A percentile compares a stretch with the other conserved stretches of the same genome.
phyloP scores from a whole-genome alignment of 1,284 basidiomycete genomes.

The Papiliotrema fonsecae region DNA sequence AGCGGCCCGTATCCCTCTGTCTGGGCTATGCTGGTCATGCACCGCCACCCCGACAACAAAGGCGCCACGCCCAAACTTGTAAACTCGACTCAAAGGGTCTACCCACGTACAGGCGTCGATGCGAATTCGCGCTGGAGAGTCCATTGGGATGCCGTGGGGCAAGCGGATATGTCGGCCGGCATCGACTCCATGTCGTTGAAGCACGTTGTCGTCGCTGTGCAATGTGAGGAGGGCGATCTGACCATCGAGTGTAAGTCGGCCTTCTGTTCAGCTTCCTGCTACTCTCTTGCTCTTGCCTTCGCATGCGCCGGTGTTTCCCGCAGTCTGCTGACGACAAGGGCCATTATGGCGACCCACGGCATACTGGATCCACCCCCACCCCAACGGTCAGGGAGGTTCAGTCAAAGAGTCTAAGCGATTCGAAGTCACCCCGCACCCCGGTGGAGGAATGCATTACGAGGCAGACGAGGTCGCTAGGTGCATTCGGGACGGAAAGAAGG shows the following conservation, averaged over 20 bases:
- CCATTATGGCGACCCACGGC: slow-evolving; percentile 29
- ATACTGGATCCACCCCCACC: slow-evolving; percentile 50
- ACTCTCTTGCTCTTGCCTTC: not conserved
- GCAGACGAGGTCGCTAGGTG: slow-evolving; percentile 70
- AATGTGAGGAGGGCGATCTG: slow-evolving; percentile 39
- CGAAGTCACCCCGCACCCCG: slow-evolving; percentile 55
- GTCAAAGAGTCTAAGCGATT: slow-evolving; percentile 40
- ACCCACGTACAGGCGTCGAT: slow-evolving; percentile 73
- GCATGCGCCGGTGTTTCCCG: not conserved
- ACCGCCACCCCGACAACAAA: slow-evolving; percentile 67
- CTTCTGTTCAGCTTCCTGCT: too few relatives aligned
- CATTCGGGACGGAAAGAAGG: slow-evolving; percentile 66
- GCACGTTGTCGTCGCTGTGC: slow-evolving; percentile 27
- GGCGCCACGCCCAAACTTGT: slow-evolving; percentile 53
- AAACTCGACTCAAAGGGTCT: slow-evolving; percentile 46
- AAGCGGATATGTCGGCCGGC: slow-evolving; percentile 31
- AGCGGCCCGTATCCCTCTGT: slow-evolving; percentile 78
- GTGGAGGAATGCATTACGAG: slow-evolving; percentile 50
- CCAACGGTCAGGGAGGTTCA: slow-evolving; percentile 53
- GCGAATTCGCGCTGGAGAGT: slow-evolving; percentile 69
- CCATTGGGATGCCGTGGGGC: slow-evolving; percentile 55
- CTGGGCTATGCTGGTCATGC: slow-evolving; percentile 75
- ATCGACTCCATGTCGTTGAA: slow-evolving; percentile 21
- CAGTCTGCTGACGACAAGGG: slow-evolving; percentile 17
- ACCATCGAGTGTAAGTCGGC: slow-evolving; percentile 31